Base-by-base conservation (phyloP, 2,329 filamentous ascomycete genomes). In the Diaporthe aspalathi region DNA sequence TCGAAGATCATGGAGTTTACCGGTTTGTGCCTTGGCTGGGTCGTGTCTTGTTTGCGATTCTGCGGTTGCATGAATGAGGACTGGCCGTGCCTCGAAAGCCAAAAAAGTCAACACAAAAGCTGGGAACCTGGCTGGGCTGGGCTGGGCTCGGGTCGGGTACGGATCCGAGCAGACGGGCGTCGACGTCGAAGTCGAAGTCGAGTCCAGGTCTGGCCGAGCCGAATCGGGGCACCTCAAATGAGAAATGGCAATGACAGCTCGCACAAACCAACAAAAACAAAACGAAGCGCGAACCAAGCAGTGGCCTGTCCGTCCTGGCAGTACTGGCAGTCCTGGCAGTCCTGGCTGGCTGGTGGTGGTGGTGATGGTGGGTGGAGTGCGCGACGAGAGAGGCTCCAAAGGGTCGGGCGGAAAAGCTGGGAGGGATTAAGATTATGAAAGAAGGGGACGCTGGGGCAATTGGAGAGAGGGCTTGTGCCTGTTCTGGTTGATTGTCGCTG, bases 291-390 rank as follows among this genome's bases (percentile, higher is more conserved):
- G 60, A 69, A 49, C 47, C 47, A 52, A 43, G 53, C 43, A 45
- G 32, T 54, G 60, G 65, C 65, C 63, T 50, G 20, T 66, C 57
- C 60, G 35, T 35, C 32, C 32, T 35, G 32, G 32, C 32, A n/a
- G n/a, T n/a, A 35, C 32, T 35, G 32, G 32, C 32, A 35, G n/a
- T n/a, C n/a, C 32, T 35, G 35, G 35, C 35, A 38, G 35, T 38
- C 35, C 35, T 38, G 35, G 35, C 6, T 50, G 12, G 60, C 7
- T 50, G 60, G 29, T 65, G 60, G 32, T n/a, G n/a, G n/a, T n/a
- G n/a, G n/a, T n/a, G n/a, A n/a, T n/a, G n/a, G n/a, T n/a, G n/a
- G 57, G 70, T 70, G 56, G 70, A 56, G 70, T 57, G 40, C 16
- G 70, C 24, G 67, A 62, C 57, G n/a, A n/a, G 56, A 52, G 50